Evolutionary conservation across 2,329 filamentous ascomycete species (phyloP), one percentile per base, ranked within the genome.

Genomic region (Camillea tinctor): DNA sequence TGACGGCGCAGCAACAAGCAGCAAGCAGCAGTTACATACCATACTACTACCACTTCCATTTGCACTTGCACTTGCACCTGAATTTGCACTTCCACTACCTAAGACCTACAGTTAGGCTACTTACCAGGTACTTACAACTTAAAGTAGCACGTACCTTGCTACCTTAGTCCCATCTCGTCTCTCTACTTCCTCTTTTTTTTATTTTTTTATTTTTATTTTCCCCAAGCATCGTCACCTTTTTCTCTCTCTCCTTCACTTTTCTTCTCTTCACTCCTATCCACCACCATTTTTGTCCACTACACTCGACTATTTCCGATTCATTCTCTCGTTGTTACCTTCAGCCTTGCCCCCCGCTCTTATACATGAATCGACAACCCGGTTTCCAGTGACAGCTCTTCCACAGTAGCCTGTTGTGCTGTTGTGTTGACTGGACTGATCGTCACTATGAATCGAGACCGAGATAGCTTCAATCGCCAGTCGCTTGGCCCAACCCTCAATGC

Each of bases 401-500:
- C 66, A 66, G 61, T 20, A 23, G 51, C 57, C 68, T 57, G 26
- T 11, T 30, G 26, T 30, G 26, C 26, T 30, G 26, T 30, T 30
- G 26, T 30, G 26, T 30, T 9, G 26, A 30, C 26, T 30, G 2
- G n/a, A 4, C 66, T 66, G 50, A 68, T 56, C 55, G 70, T 72
- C 68, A 66, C 66, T 51, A 63, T 68, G 52, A 60, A 62, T 63
- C 83, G 85, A 68, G 85, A 88, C 71, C 74, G 85, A 69, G 85
- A 88, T 71, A 74, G 75, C 55, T 85, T 77, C 70, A 86, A 87
- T 69, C 73, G 82, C 64, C 86, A 90, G 76, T 91, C 90, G 62
- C 82, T 93, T 56, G 89, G 89, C 63, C 75, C 77, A 52, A 80
- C 81, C 40, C 80, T 91, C 52, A 87, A 92, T 71, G 79, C 78